phyloP scores from a whole-genome alignment of 169 alveolate genomes.

The Besnoitia besnoiti region DNA sequence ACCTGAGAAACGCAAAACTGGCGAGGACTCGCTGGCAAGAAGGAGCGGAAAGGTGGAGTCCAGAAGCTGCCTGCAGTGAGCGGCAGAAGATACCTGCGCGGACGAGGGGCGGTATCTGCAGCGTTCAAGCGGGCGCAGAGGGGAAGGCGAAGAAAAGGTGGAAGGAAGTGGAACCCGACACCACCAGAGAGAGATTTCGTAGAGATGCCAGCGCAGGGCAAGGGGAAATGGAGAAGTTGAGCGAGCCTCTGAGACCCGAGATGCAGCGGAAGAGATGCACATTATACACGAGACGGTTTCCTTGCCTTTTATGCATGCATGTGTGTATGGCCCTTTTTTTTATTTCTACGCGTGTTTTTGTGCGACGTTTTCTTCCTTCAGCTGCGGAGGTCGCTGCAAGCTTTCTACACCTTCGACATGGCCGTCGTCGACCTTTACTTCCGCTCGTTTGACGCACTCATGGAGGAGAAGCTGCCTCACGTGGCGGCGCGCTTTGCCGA shows the following conservation, averaged over 20 bases:
- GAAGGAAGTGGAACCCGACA: too few species aligned
- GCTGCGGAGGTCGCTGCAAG: constrained; percentile 61
- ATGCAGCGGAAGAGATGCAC: too few species aligned
- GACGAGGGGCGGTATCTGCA: too few species aligned
- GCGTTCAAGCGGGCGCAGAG: too few species aligned
- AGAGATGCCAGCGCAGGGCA: too few species aligned
- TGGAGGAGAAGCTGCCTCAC: constrained; percentile 58
- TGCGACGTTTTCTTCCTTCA: not conserved
- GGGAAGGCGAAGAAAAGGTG: too few species aligned
- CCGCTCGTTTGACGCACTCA: constrained; percentile 61
- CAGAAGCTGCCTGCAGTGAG: not conserved
- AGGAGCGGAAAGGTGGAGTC: not conserved
- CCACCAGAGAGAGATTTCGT: too few species aligned
- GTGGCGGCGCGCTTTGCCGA: constrained; percentile 36
- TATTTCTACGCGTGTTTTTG: not conserved
- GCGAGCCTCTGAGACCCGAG: too few species aligned
- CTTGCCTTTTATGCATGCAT: too few species aligned
- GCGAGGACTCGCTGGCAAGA: not conserved
- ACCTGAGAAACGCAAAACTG: not conserved
- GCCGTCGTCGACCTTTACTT: constrained; percentile 53
- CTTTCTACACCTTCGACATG: constrained; percentile 69
- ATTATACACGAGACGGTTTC: too few species aligned
- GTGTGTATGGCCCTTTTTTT: not conserved
- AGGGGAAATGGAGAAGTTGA: too few species aligned
- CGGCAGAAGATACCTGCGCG: too few species aligned